A percentile compares a stretch with the other conserved stretches of the same genome.
phyloP scores from a whole-genome alignment of 805 yeast genomes.

The Saccharomycopsis fibuligera region DNA sequence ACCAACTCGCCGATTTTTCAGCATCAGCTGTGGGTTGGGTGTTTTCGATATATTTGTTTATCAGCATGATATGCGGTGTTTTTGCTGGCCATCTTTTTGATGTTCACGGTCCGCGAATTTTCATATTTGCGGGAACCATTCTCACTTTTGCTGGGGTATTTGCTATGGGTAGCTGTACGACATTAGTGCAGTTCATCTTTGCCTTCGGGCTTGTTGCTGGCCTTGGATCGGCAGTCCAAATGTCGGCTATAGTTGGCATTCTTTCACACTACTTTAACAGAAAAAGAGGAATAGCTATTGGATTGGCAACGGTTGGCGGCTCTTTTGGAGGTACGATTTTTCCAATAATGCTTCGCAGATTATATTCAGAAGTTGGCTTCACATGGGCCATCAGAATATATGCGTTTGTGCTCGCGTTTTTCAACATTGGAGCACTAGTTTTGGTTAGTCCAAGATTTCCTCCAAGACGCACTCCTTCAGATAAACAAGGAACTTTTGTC shows the following conservation, averaged over 20 bases:
- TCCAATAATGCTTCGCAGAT: constrained; percentile 39
- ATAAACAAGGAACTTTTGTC: constrained; percentile 10
- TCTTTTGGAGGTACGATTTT: constrained; percentile 45
- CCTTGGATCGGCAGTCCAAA: constrained; percentile 36
- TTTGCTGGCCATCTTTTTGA: constrained; percentile 44
- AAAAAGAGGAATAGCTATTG: constrained; percentile 39
- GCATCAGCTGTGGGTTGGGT: constrained; percentile 64
- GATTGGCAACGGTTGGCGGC: constrained; percentile 44
- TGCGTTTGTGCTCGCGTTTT: constrained; percentile 32
- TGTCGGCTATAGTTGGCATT: constrained; percentile 38
- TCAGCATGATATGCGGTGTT: constrained; percentile 29
- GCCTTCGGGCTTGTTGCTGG: constrained; percentile 45
- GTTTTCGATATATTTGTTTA: constrained; percentile 35
- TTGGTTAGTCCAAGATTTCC: constrained; percentile 31
- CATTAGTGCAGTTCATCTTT: constrained; percentile 45
- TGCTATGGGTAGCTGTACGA: constrained; percentile 37
- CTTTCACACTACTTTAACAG: constrained; percentile 40
- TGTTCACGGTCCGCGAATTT: constrained; percentile 35
- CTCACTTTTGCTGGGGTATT: constrained; percentile 35
- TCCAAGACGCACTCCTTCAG: constrained; percentile 28
- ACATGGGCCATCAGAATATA: constrained; percentile 47
- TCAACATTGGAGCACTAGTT: constrained; percentile 22
- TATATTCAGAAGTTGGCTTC: constrained; percentile 40
- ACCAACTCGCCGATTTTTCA: constrained; percentile 42
- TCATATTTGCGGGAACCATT: constrained; percentile 35